phyloP scores from a whole-genome alignment of 2,329 filamentous ascomycete species.

The Aspergillus niger region DNA sequence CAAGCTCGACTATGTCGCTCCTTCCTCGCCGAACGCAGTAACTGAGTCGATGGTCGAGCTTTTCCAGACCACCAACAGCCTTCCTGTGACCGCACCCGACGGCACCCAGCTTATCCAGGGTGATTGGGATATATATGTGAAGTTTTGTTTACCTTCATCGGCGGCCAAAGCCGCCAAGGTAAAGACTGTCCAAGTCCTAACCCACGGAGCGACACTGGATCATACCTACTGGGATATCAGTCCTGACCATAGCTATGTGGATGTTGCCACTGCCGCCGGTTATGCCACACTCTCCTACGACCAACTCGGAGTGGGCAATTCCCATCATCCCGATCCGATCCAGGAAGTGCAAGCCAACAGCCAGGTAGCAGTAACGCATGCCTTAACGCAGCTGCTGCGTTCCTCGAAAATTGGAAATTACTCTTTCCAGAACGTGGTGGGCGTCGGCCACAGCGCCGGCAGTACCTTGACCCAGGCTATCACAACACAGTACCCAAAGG shows the following conservation, averaged over 20 bases:
- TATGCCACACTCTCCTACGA: conserved; percentile 25
- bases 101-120: neutral
- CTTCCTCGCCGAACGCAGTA: neutral
- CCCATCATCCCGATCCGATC: conserved; percentile 21
- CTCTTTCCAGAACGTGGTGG: conserved; percentile 12
- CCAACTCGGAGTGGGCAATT: conserved; percentile 20
- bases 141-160: neutral
- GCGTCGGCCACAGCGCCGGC: conserved; percentile 16
- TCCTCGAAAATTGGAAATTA: conserved; percentile 6
- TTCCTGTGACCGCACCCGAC: neutral
- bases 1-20: neutral
- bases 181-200: neutral
- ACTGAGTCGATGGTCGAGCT: neutral
- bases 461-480: conserved; percentile 5
- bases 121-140: neutral
- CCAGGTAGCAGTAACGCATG: conserved; percentile 12
- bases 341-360: conserved; percentile 13
- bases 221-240: neutral
- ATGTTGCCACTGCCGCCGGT: conserved; percentile 16
- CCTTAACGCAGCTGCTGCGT: conserved; percentile 6
- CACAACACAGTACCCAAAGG: conserved; percentile 8
- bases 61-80: neutral
- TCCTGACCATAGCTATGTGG: neutral
- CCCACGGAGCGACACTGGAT: neutral
- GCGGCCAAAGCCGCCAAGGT: neutral